Evolutionary conservation across 371 early-diverging fungal genomes (phyloP).

Genomic region (Mortierella sp.): DNA sequence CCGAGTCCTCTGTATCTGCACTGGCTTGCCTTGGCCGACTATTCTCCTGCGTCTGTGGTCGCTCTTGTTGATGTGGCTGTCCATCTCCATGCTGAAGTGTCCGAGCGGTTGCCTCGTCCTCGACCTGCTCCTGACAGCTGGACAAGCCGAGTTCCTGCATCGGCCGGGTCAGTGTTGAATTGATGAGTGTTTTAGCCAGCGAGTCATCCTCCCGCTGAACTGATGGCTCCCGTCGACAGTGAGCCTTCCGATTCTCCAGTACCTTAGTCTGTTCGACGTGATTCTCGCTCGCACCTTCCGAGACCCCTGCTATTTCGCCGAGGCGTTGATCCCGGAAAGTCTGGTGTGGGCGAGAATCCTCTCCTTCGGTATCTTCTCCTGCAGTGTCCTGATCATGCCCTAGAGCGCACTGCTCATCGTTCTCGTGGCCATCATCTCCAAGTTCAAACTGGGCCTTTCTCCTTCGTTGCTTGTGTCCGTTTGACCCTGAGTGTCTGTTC

Average conservation of each 20-base stretch:
- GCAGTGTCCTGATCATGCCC: constrained; percentile 12
- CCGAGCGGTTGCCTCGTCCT: background rate
- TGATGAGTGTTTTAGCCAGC: constrained; percentile 39
- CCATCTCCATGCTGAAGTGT: constrained; percentile 7
- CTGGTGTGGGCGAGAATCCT: constrained; percentile 9
- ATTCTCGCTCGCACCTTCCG: background rate
- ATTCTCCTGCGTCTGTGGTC: background rate
- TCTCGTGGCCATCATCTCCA: constrained; percentile 11
- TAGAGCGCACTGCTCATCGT: constrained; percentile 5
- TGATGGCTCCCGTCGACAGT: background rate
- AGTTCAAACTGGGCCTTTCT: constrained; percentile 42
- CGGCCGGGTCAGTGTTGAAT: constrained; percentile 26
- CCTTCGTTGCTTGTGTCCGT: constrained; percentile 6
- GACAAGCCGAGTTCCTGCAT: constrained; percentile 33
- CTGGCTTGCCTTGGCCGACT: too few species aligned
- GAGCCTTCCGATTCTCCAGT: background rate
- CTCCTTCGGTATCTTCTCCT: constrained; percentile 21
- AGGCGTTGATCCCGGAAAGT: background rate
- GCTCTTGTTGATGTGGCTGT: constrained; percentile 7
- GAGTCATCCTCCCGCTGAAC: constrained; percentile 26
- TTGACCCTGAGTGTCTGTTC: background rate
- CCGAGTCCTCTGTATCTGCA: too few species aligned
- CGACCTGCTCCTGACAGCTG: background rate
- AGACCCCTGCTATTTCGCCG: too few species aligned
- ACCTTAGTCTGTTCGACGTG: constrained; percentile 1